Percentiles rank a stretch among this genome's conserved stretches.
Conservation (phyloP, 2,329 filamentous ascomycete species). For the Cylindrodendrum hubeiense region DNA sequence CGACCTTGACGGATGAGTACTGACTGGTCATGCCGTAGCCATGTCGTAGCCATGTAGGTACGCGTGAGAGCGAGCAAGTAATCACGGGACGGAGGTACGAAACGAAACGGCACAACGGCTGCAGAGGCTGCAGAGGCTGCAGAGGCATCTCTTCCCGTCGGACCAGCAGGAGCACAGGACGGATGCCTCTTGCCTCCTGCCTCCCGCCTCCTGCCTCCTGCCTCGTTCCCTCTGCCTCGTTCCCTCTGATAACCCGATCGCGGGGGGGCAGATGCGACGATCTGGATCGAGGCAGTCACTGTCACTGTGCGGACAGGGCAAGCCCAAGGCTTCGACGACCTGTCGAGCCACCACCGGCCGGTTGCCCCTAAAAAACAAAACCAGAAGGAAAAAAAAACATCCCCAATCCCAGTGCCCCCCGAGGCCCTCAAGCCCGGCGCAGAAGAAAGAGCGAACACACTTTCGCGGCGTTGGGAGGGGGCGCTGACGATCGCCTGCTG, state of each 20-base stretch:
- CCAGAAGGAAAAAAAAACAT: conserved; percentile 2
- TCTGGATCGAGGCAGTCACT: conserved; percentile 20
- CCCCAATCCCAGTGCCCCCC: not conserved
- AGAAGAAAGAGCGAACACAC: conserved; percentile 5
- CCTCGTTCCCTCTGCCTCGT: too few relatives aligned
- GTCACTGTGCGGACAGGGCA: conserved; percentile 4
- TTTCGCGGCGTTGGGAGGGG: not conserved
- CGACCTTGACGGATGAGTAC: conserved; percentile 13
- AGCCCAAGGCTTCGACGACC: conserved; percentile 17
- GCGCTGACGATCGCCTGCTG: conserved; percentile 18
- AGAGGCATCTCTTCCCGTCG: not conserved
- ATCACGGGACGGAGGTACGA: not conserved
- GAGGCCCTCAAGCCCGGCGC: not conserved
- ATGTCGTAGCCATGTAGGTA: not conserved
- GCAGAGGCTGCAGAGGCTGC: too few relatives aligned
- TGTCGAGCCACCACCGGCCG: conserved; percentile 10
- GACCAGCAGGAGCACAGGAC: not conserved
- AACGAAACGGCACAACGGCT: conserved; percentile 23
- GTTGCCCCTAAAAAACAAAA: conserved; percentile 21
- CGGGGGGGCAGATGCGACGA: not conserved
- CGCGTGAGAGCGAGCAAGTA: conserved; percentile 4
- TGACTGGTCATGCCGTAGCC: conserved; percentile 12
- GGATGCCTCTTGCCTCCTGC: not conserved
- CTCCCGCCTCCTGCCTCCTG: not conserved
- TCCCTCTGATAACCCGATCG: not conserved